Conservation (phyloP, 1,284 basidiomycete species). For the Papiliotrema flavescens region DNA sequence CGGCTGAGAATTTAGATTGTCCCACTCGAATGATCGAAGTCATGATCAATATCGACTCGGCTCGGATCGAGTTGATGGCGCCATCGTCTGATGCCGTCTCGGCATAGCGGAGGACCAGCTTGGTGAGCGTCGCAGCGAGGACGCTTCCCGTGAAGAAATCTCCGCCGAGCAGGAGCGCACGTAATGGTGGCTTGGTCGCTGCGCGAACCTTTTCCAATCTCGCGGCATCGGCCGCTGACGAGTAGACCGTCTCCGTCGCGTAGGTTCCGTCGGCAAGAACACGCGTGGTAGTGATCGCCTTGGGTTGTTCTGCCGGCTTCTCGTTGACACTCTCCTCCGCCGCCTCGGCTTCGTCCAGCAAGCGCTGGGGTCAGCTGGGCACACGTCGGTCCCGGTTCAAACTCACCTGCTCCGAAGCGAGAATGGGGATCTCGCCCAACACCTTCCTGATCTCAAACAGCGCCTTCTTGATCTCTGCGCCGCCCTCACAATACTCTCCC, state of each 20-base stretch:
- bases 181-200: slow-evolving; percentile 83
- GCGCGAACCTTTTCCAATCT: slow-evolving; percentile 76
- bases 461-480: slow-evolving; percentile 64
- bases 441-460: slow-evolving; percentile 83
- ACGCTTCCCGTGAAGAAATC: slow-evolving; percentile 97
- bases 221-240: slow-evolving; percentile 63
- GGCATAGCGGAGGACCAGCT: slow-evolving; percentile 80
- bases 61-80: slow-evolving; percentile 70
- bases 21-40: slow-evolving; percentile 93
- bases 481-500: slow-evolving; percentile 81
- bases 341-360: slow-evolving; percentile 69
- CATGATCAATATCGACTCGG: slow-evolving; percentile 99
- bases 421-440: slow-evolving; percentile 91
- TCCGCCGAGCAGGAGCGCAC: slow-evolving; percentile 86
- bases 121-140: slow-evolving; percentile 82
- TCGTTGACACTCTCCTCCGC: slow-evolving; percentile 51
- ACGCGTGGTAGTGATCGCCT: slow-evolving; percentile 54
- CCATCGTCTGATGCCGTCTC: slow-evolving; percentile 60
- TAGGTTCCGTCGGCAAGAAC: slow-evolving; percentile 97
- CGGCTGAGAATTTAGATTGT: slow-evolving; percentile 89
- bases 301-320: slow-evolving; percentile 46
- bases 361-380: slow-evolving; percentile 44
- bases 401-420: slow-evolving; percentile 75
- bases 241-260: slow-evolving; percentile 91
- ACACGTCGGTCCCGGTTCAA: too few relatives aligned